phyloP scores from a whole-genome alignment of 805 yeast genomes.

The Barnettozyma sp. region DNA sequence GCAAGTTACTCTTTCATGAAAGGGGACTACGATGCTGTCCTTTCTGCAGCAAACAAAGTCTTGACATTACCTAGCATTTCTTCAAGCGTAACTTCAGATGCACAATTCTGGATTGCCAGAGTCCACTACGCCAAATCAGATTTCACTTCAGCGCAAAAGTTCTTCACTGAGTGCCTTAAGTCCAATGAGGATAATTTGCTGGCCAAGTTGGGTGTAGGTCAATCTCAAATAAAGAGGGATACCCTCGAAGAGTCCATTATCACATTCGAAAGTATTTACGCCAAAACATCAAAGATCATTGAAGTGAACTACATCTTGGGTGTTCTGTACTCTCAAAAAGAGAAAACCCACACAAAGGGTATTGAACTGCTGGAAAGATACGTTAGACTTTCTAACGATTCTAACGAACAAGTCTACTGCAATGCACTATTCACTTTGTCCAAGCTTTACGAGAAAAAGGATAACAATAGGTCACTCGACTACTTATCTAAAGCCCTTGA shows the following conservation, averaged over 20 bases:
- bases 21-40: conserved; percentile 50
- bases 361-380: conserved; percentile 64
- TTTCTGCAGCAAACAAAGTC: conserved; percentile 48
- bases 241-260: conserved; percentile 77
- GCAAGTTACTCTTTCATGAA: conserved; percentile 69
- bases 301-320: conserved; percentile 79
- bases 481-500: conserved; percentile 58
- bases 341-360: conserved; percentile 40
- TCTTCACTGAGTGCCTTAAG: conserved; percentile 66
- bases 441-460: conserved; percentile 59
- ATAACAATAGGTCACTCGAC: conserved; percentile 59
- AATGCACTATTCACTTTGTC: conserved; percentile 67
- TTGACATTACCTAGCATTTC: conserved; percentile 34
- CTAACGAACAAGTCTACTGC: conserved; percentile 50
- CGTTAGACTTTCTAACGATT: conserved; percentile 50
- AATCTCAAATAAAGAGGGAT: conserved; percentile 69
- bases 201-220: conserved; percentile 79
- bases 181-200: conserved; percentile 57
- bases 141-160: conserved; percentile 60
- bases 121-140: conserved; percentile 56
- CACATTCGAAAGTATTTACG: conserved; percentile 70
- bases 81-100: conserved; percentile 45
- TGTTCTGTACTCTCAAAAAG: conserved; percentile 46
- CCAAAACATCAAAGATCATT: conserved; percentile 56
- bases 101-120: conserved; percentile 82